phyloP scores from a whole-genome alignment of 495 filamentous ascomycete species.

The Trichodelitschia bisporula region DNA sequence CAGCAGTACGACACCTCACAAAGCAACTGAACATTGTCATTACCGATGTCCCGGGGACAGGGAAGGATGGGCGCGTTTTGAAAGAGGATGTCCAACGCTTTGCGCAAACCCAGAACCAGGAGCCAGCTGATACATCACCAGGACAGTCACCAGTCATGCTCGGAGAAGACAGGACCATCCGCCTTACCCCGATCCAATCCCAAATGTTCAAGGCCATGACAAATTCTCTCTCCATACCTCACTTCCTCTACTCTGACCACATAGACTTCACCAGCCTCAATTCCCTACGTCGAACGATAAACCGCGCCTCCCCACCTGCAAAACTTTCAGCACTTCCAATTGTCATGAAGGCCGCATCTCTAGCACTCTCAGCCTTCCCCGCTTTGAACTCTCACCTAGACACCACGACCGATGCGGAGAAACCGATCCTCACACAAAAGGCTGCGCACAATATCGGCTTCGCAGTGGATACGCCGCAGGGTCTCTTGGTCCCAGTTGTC shows the following conservation, averaged over 20 bases:
- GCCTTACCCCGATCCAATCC: slow-evolving; percentile 53
- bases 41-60: slow-evolving; percentile 52
- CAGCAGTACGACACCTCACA: slow-evolving; percentile 70
- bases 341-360: slow-evolving; percentile 78
- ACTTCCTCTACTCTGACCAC: slow-evolving; percentile 81
- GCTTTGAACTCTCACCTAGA: slow-evolving; percentile 74
- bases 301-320: slow-evolving; percentile 12
- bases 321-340: slow-evolving; percentile 86
- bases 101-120: slow-evolving; percentile 7
- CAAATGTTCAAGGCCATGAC: slow-evolving; percentile 99
- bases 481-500: slow-evolving; percentile 86
- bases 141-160: no score
- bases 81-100: slow-evolving; percentile 87
- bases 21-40: slow-evolving; percentile 60
- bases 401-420: slow-evolving; percentile 22
- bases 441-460: slow-evolving; percentile 84
- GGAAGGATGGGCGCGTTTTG: slow-evolving; percentile 71
- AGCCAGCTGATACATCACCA: no score
- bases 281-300: slow-evolving; percentile 42
- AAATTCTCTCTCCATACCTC: slow-evolving; percentile 63
- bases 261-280: slow-evolving; percentile 51
- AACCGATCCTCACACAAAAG: slow-evolving; percentile 46
- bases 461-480: slow-evolving; percentile 79
- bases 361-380: slow-evolving; percentile 58
- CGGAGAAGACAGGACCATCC: slow-evolving; percentile 30